Percentiles rank a stretch among this genome's conserved stretches.
Evolutionary conservation across 1,284 basidiomycete species (phyloP).

Genomic region (Leccinum solheimii): DNA sequence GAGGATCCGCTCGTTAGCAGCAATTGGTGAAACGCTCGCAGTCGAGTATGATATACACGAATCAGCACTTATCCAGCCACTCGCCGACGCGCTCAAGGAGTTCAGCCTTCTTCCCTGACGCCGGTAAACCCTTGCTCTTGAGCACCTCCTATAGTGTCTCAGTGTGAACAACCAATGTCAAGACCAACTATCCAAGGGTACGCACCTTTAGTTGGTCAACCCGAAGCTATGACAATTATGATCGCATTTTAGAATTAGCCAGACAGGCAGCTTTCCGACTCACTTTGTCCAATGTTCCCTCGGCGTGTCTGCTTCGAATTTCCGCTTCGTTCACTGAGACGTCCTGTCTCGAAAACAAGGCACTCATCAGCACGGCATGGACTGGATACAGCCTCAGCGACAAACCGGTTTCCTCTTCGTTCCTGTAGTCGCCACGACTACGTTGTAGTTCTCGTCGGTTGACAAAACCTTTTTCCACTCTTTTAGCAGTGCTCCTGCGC

Average conservation of each 20-base stretch:
- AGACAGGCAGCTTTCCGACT: slow-evolving; percentile 21
- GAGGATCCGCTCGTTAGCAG: neutral
- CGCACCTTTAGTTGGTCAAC: slow-evolving; percentile 76
- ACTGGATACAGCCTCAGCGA: slow-evolving; percentile 15
- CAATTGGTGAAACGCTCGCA: neutral
- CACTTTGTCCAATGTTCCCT: slow-evolving; percentile 66
- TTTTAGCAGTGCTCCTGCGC: slow-evolving; percentile 72
- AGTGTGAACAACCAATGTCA: slow-evolving; percentile 5
- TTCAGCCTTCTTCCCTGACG: slow-evolving; percentile 70
- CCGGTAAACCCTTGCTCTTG: slow-evolving; percentile 57
- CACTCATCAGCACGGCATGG: neutral
- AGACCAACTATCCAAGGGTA: slow-evolving; percentile 4
- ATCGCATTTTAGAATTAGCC: slow-evolving; percentile 9
- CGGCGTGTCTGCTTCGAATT: slow-evolving; percentile 62
- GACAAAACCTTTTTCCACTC: slow-evolving; percentile 72
- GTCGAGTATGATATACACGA: neutral
- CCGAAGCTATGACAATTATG: slow-evolving; percentile 52
- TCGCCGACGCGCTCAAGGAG: slow-evolving; percentile 61
- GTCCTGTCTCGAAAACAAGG: slow-evolving; percentile 42
- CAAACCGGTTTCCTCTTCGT: slow-evolving; percentile 71
- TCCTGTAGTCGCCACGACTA: slow-evolving; percentile 49
- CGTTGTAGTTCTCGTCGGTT: slow-evolving; percentile 62
- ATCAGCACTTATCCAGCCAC: slow-evolving; percentile 44
- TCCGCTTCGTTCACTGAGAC: slow-evolving; percentile 63
- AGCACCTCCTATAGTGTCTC: slow-evolving; percentile 57